Evolutionary conservation across 2,329 filamentous ascomycete species (phyloP).

Genomic region (Thielaviopsis ethacetica): DNA sequence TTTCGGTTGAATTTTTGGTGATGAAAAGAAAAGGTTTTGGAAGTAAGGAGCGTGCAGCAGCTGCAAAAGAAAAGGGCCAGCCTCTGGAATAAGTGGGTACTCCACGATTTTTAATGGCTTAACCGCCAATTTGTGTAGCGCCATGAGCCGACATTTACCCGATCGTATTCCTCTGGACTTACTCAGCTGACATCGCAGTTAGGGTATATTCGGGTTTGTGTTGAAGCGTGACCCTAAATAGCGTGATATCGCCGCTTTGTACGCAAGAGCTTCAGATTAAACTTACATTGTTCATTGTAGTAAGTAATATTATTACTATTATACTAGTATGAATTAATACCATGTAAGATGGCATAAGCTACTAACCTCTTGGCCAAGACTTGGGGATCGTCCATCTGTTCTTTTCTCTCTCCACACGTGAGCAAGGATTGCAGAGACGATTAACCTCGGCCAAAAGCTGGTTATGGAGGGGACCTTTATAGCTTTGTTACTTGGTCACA

Average conservation of each 20-base stretch:
- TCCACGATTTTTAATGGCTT: too few species aligned
- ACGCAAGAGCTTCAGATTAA: too few species aligned
- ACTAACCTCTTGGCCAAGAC: not conserved
- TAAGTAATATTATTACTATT: not conserved
- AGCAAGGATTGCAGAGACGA: not conserved
- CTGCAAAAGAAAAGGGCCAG: not conserved
- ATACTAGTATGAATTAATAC: not conserved
- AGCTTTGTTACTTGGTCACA: not conserved
- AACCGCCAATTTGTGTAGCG: not conserved
- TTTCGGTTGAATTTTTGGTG: not conserved
- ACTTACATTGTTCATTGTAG: too few species aligned
- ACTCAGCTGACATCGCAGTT: not conserved
- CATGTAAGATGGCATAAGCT: too few species aligned
- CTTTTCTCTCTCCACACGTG: not conserved
- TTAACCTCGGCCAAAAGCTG: slow-evolving; percentile 5
- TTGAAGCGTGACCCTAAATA: too few species aligned
- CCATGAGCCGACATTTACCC: not conserved
- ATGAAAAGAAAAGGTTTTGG: not conserved
- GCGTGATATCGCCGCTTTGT: too few species aligned
- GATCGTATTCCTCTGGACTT: not conserved
- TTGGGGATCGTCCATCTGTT: not conserved
- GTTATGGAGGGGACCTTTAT: not conserved
- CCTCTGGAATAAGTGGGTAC: not conserved
- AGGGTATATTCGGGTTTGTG: not conserved
- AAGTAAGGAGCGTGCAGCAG: not conserved